phyloP scores from a whole-genome alignment of 805 yeast genomes.

The Jamesozyma jinghongensis region DNA sequence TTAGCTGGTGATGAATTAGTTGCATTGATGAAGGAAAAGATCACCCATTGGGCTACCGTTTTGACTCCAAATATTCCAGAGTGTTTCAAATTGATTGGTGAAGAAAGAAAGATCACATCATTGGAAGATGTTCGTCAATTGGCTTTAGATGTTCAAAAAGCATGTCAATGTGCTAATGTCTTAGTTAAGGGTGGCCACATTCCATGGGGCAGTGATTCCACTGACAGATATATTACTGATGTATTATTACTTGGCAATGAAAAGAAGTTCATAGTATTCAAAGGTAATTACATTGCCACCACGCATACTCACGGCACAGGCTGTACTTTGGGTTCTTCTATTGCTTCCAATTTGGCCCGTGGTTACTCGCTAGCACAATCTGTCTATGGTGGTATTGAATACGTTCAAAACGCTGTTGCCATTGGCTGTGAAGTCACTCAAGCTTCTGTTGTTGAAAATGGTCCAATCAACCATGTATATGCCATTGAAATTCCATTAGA shows the following conservation, averaged over 20 bases:
- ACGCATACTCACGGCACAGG: constrained; percentile 82
- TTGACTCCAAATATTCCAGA: constrained; percentile 73
- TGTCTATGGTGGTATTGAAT: constrained; percentile 49
- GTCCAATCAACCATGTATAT: constrained; percentile 67
- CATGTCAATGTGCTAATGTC: constrained; percentile 41
- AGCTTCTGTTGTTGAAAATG: constrained; percentile 43
- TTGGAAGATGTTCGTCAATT: constrained; percentile 35
- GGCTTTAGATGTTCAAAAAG: constrained; percentile 33
- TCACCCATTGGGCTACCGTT: constrained; percentile 48
- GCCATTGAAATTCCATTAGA: constrained; percentile 30
- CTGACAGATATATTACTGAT: constrained; percentile 39
- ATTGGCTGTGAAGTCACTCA: constrained; percentile 31
- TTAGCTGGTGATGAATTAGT: constrained; percentile 37
- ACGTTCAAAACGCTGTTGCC: constrained; percentile 56
- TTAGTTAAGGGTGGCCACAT: constrained; percentile 77
- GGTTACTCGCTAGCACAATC: constrained; percentile 41
- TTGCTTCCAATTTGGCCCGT: constrained; percentile 64
- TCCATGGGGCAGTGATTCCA: constrained; percentile 32
- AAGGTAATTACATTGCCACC: constrained; percentile 39
- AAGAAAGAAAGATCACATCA: constrained; percentile 21
- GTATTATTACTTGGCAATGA: constrained; percentile 40
- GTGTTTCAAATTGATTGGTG: constrained; percentile 37
- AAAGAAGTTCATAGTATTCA: constrained; percentile 35
- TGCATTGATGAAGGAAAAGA: constrained; percentile 36
- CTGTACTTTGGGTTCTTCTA: constrained; percentile 75